A percentile compares a stretch with the other conserved stretches of the same genome.
These are phyloP conservation scores for Gymnopus androsaceus DNA, from an alignment of 1,284 basidiomycete genomes.

Conservation along the genomic window DNA sequence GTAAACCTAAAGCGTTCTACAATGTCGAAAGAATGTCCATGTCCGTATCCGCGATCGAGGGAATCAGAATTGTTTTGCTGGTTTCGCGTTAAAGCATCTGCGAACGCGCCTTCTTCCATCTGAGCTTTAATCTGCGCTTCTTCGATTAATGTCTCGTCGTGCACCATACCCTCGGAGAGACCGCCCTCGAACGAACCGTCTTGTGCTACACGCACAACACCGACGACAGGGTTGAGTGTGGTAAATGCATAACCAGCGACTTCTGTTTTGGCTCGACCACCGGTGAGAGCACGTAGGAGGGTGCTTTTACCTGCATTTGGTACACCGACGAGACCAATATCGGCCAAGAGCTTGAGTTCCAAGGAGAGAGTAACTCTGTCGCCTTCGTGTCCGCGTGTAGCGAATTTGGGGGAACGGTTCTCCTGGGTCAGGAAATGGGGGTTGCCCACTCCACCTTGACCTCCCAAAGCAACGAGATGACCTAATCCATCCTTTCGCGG, in stretches of 20 bases:
- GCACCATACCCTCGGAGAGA: constrained; percentile 49
- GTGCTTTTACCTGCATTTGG: constrained; percentile 95
- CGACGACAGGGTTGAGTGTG: constrained; percentile 94
- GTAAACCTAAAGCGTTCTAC: constrained; percentile 85
- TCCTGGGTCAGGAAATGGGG: constrained; percentile 75
- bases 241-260: constrained; percentile 95
- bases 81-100: constrained; percentile 52
- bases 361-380: constrained; percentile 82
- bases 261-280: constrained; percentile 80
- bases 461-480: constrained; percentile 78
- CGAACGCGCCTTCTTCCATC: constrained; percentile 54
- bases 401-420: constrained; percentile 80
- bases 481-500: constrained; percentile 63
- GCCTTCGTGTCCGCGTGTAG: constrained; percentile 79
- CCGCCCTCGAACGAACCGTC: constrained; percentile 78
- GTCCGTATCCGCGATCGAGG: constrained; percentile 23
- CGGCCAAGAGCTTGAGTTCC: constrained; percentile 94
- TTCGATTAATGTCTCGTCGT: constrained; percentile 76
- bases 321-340: constrained; percentile 93
- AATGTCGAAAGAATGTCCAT: constrained; percentile 52
- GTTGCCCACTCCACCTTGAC: constrained; percentile 87
- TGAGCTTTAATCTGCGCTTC: constrained; percentile 46
- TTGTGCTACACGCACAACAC: constrained; percentile 82
- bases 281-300: constrained; percentile 86
- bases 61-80: constrained; percentile 34